These are phyloP conservation scores for Chytriomyces sp. DNA, from an alignment of 192 early-diverging fungal species.

Conservation along the genomic window DNA sequence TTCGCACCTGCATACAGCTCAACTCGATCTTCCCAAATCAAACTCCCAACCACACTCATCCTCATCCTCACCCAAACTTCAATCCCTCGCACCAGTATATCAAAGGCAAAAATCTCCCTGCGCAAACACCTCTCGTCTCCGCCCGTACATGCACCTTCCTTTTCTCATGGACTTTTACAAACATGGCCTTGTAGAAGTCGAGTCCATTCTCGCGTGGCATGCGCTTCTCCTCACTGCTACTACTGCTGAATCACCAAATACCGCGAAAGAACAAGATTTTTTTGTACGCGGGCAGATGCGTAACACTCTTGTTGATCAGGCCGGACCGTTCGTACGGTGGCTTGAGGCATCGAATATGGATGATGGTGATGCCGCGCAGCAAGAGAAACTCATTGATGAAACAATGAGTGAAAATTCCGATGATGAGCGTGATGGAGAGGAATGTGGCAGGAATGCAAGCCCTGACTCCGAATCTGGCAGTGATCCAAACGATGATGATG, in stretches of 20 bases:
- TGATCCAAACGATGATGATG: neutral
- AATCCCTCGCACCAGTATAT: no score
- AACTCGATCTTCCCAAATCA: no score
- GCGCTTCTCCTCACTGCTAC: neutral
- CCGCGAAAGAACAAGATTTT: no score
- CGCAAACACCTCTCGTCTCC: neutral
- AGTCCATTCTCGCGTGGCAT: neutral
- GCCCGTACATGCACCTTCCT: neutral
- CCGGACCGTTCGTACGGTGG: neutral
- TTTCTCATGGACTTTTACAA: constrained; percentile 1
- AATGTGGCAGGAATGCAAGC: neutral
- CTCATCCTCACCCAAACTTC: no score
- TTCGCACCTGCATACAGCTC: neutral
- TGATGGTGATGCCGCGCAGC: neutral
- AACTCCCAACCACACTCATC: no score
- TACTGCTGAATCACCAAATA: no score
- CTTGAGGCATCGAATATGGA: neutral
- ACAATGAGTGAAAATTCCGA: neutral
- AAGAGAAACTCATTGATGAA: constrained; percentile 2
- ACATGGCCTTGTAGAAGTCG: neutral
- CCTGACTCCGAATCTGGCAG: no score
- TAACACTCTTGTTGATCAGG: neutral
- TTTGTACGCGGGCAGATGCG: neutral
- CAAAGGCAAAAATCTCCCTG: no score
- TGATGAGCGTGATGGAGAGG: neutral